A percentile compares a stretch with the other conserved stretches of the same genome.
These are phyloP conservation scores for Allium cepa DNA, from an alignment of 106 monocot genomes.

Conservation along the genomic window DNA sequence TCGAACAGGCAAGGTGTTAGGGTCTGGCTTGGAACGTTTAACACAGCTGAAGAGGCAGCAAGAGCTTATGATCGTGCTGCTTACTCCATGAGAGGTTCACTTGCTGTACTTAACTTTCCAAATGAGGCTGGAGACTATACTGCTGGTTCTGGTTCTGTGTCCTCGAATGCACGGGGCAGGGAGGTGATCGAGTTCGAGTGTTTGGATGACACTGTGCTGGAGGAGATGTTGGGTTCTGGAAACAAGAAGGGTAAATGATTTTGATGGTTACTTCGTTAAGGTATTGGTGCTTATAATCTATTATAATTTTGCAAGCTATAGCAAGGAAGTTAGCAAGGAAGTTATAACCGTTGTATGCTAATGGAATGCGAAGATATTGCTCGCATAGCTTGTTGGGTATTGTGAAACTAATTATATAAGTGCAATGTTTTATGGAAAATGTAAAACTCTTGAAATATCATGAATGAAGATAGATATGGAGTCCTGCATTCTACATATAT, in stretches of 20 bases:
- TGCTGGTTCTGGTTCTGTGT: background rate
- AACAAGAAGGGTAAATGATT: background rate
- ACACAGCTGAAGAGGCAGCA: background rate
- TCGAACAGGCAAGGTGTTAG: background rate
- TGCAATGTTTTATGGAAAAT: too few relatives aligned
- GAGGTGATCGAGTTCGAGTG: constrained; percentile 42
- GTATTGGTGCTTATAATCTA: too few relatives aligned
- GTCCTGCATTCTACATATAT: background rate
- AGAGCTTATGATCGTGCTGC: background rate
- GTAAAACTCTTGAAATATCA: too few relatives aligned
- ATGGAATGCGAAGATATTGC: too few relatives aligned
- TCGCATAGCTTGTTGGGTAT: too few relatives aligned
- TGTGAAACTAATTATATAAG: too few relatives aligned
- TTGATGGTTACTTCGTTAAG: too few relatives aligned
- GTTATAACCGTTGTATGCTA: too few relatives aligned
- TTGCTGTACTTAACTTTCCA: background rate
- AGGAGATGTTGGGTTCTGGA: constrained; percentile 22
- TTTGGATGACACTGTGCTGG: constrained; percentile 33
- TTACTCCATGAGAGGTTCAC: background rate
- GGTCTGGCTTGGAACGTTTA: background rate
- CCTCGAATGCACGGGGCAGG: background rate
- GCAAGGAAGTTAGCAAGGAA: too few relatives aligned
- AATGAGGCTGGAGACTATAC: background rate
- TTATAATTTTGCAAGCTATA: too few relatives aligned
- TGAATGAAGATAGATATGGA: background rate